Conservation (phyloP, 2,329 filamentous ascomycete species). For the Escovopsis sp. region DNA sequence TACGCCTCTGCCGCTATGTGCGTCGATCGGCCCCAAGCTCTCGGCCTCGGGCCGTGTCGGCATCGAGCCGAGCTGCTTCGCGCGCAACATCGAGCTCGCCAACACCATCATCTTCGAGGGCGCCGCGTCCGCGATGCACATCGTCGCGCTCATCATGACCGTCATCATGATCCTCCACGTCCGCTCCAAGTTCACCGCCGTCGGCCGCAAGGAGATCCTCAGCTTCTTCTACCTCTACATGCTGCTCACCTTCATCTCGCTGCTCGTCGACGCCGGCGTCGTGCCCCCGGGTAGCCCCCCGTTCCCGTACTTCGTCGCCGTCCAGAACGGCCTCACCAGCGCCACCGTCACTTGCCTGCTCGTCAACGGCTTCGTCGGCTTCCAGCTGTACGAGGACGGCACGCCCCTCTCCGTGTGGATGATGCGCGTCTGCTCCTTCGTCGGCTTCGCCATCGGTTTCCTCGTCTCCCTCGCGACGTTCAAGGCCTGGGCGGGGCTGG, state of each 20-base stretch:
- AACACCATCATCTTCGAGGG: constrained; percentile 98
- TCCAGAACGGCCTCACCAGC: constrained; percentile 71
- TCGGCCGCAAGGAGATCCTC: constrained; percentile 60
- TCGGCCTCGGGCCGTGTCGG: constrained; percentile 52
- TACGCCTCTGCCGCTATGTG: constrained; percentile 75
- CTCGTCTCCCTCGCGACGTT: constrained; percentile 84
- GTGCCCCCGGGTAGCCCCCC: constrained; percentile 65
- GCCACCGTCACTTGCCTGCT: constrained; percentile 78
- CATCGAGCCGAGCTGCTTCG: constrained; percentile 83
- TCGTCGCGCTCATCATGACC: constrained; percentile 79
- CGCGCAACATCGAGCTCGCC: constrained; percentile 84
- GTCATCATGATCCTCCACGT: constrained; percentile 96
- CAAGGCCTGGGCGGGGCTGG: constrained; percentile 75
- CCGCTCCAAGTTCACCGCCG: constrained; percentile 92
- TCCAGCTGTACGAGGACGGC: constrained; percentile 95
- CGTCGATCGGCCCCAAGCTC: constrained; percentile 62
- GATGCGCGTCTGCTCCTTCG: constrained; percentile 59
- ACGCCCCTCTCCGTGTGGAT: constrained; percentile 91
- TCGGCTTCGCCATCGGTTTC: constrained; percentile 75
- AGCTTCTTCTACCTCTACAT: constrained; percentile 97
- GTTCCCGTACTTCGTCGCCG: constrained; percentile 83
- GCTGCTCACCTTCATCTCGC: constrained; percentile 72
- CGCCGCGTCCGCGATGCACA: constrained; percentile 83
- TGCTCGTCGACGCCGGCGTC: constrained; percentile 85
- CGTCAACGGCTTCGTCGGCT: constrained; percentile 96